A percentile compares a stretch with the other conserved stretches of the same genome.
phyloP scores from a whole-genome alignment of 441 rosid genomes.

The Brassica hybrid region DNA sequence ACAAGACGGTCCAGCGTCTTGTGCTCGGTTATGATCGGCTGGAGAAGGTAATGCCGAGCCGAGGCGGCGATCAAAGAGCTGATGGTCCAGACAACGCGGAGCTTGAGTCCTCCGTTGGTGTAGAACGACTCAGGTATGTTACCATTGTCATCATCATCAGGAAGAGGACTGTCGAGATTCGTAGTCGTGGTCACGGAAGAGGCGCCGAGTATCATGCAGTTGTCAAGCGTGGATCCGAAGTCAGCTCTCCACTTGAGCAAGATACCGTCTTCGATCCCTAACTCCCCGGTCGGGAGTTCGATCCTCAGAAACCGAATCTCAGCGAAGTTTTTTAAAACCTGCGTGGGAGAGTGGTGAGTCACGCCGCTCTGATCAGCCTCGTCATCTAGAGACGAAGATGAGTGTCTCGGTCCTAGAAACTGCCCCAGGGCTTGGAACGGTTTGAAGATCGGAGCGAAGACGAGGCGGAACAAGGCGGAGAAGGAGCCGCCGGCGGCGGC shows the following conservation, averaged over 20 bases:
- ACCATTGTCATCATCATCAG: constrained; percentile 60
- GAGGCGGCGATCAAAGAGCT: constrained; percentile 93
- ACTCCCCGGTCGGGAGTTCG: constrained; percentile 82
- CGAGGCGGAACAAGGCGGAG: constrained; percentile 56
- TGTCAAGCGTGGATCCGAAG: constrained; percentile 90
- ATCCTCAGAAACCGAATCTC: constrained; percentile 81
- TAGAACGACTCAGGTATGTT: constrained; percentile 93
- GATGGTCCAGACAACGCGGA: constrained; percentile 94
- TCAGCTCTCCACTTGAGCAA: constrained; percentile 87
- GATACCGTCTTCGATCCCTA: constrained; percentile 80
- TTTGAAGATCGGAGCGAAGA: constrained; percentile 69
- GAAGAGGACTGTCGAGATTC: constrained; percentile 24
- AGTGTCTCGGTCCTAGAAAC: constrained; percentile 59
- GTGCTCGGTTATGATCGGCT: constrained; percentile 87
- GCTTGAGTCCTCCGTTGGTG: constrained; percentile 90
- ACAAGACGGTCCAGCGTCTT: constrained; percentile 82
- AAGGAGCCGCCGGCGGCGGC: constrained; percentile 44
- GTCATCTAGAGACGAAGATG: constrained; percentile 8
- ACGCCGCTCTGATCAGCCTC: constrained; percentile 70
- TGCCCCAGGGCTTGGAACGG: constrained; percentile 77
- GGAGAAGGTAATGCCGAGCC: constrained; percentile 88
- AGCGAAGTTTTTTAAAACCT: constrained; percentile 76
- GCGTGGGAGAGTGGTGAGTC: constrained; percentile 94
- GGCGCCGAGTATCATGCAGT: constrained; percentile 88
- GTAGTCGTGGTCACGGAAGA: constrained; percentile 48